Evolutionary conservation across 2,329 filamentous ascomycete genomes (phyloP).

Genomic region (Fusarium pseudoanthophilum): DNA sequence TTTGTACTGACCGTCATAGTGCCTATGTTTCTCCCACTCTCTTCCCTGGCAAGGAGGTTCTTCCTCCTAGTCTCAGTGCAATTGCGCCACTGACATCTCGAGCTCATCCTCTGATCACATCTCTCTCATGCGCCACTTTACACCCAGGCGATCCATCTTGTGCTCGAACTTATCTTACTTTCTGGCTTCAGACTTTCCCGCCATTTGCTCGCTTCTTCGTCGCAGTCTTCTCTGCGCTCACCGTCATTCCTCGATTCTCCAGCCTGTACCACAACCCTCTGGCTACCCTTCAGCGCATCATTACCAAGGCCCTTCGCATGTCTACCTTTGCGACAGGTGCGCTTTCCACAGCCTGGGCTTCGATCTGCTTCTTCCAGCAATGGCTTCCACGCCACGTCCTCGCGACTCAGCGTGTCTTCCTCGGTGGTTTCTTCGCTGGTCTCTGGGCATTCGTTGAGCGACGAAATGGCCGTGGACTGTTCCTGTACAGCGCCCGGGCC

Average conservation of each 20-base stretch:
- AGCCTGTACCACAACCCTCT: constrained; percentile 76
- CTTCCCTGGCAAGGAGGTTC: constrained; percentile 76
- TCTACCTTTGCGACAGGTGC: constrained; percentile 79
- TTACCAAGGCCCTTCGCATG: constrained; percentile 76
- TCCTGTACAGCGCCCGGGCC: constrained; percentile 81
- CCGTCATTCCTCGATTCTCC: constrained; percentile 74
- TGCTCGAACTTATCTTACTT: constrained; percentile 84
- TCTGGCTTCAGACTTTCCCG: constrained; percentile 87
- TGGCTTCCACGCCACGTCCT: constrained; percentile 79
- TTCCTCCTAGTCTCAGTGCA: constrained; percentile 72
- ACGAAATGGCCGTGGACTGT: constrained; percentile 71
- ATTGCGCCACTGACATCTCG: constrained; percentile 83
- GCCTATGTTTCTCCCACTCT: constrained; percentile 86
- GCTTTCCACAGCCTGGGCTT: constrained; percentile 89
- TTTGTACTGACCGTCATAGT: constrained; percentile 52
- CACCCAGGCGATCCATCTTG: constrained; percentile 92
- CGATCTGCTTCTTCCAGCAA: constrained; percentile 87
- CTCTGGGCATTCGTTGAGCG: constrained; percentile 85
- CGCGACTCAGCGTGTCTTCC: constrained; percentile 87
- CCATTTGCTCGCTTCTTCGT: constrained; percentile 81
- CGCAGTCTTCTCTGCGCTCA: constrained; percentile 75
- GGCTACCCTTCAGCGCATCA: constrained; percentile 71
- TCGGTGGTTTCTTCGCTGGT: constrained; percentile 86
- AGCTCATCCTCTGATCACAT: constrained; percentile 87
- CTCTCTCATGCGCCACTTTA: constrained; percentile 87